Percentiles rank a stretch among this genome's conserved stretches.
These are phyloP conservation scores for Tylopilus rubrobrunneus DNA, from an alignment of 768 basidiomycete species.

Conservation along the genomic window DNA sequence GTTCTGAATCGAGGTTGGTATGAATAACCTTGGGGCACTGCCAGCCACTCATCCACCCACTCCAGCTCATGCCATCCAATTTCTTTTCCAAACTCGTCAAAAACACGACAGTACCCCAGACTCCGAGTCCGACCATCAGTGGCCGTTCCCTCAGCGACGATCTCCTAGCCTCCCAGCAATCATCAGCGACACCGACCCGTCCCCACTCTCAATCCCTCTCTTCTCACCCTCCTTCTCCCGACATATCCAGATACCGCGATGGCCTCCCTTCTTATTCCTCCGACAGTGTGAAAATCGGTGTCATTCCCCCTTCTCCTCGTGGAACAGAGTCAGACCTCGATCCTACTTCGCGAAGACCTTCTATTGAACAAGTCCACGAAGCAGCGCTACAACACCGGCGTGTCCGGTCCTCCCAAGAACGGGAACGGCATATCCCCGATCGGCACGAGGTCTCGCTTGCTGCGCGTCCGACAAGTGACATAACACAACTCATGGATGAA, in stretches of 20 bases:
- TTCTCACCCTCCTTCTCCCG: conserved; percentile 10
- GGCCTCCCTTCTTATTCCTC: conserved; percentile 10
- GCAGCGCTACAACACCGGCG: conserved; percentile 24
- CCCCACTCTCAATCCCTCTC: conserved; percentile 7
- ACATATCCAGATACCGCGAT: neutral
- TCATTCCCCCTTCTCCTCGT: conserved; percentile 29
- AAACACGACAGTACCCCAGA: conserved; percentile 9
- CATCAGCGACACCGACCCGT: neutral
- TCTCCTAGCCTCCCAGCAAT: neutral
- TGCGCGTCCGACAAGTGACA: conserved; percentile 26
- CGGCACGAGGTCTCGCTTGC: conserved; percentile 33
- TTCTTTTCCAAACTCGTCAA: conserved; percentile 32
- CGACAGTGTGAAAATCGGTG: conserved; percentile 29
- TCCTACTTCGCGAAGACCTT: neutral
- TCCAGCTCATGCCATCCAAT: conserved; percentile 22
- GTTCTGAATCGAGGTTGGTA: conserved; percentile 4
- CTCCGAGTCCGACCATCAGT: conserved; percentile 2
- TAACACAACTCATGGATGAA: conserved; percentile 19
- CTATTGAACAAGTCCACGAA: conserved; percentile 18
- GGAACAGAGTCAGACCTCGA: conserved; percentile 17
- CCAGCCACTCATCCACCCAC: neutral
- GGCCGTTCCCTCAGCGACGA: conserved; percentile 1
- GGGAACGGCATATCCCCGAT: conserved; percentile 27
- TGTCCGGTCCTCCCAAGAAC: conserved; percentile 28
- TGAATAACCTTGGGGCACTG: neutral